Base-by-base conservation (phyloP, 2,329 filamentous ascomycete species). In the Diaporthe sp. region DNA sequence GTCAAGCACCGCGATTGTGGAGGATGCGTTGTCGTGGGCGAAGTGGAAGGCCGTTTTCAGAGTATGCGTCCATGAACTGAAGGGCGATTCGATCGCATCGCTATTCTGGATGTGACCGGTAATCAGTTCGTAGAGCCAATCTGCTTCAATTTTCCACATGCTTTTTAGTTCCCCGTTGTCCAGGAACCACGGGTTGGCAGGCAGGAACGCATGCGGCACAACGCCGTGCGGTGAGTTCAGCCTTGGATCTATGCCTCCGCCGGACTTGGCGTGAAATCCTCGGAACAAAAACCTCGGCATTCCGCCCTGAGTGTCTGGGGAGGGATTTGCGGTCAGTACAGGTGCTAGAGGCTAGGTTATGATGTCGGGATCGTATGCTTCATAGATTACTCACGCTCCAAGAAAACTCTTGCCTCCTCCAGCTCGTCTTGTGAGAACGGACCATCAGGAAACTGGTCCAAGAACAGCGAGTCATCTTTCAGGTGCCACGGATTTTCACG, bases 351-450 rank as follows among this genome's bases (percentile, higher is more conserved):
- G 31, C 31, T 51, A n/a, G 22, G 10, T 12, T 12, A 51, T 51
- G 1, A 6, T n/a, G 3, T 51, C 9, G 6, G 22, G 9, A 6
- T 1, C 2, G 2, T n/a, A 6, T n/a, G 9, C 9, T n/a, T n/a
- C 9, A 1, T 3, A 12, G 22, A n/a, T n/a, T 51, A 51, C 46
- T 12, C 9, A 51, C 46, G 3, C 46, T n/a, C 4, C 46, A 51
- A 51, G 46, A 51, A 37, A 37, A 31, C 31, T 31, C 31, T 31
- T 6, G 2, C 6, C 17, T 10, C 37, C 17, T n/a, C 46, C 22
- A 51, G 22, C 9, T 51, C 2, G 4, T 51, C 46, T 9, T 51
- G 8, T 10, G 46, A 31, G 31, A 31, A 3, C 1, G 31, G 31
- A 31, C 31, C 31, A 31, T 31, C 31, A 31, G 31, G 31, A 31